phyloP scores from a whole-genome alignment of 176 grass and related monocot species.

The Eleusine indica region DNA sequence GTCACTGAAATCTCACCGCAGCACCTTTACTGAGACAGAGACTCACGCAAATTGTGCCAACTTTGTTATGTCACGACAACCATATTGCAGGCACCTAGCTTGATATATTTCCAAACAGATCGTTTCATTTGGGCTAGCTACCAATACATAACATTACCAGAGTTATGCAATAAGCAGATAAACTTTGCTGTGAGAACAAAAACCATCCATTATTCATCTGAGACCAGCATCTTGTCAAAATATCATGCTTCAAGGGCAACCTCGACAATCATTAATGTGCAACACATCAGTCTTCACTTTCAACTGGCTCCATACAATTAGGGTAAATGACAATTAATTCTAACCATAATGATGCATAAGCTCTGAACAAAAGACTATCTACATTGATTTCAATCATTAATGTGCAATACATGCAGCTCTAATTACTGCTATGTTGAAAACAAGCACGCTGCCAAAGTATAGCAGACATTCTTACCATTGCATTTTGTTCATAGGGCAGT shows the following conservation, averaged over 20 bases:
- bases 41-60: neutral
- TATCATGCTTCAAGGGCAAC: slow-evolving; percentile 7
- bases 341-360: no score
- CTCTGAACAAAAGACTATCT: no score
- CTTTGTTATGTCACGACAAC: neutral
- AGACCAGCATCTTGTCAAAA: neutral
- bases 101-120: neutral
- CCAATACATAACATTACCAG: neutral
- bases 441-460: slow-evolving; percentile 11
- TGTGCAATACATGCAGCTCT: neutral
- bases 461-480: neutral
- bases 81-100: neutral
- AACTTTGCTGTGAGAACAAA: neutral
- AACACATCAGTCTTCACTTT: neutral
- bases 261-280: neutral
- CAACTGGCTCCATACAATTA: neutral
- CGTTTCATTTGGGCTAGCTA: neutral
- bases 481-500: neutral
- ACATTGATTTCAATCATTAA: no score
- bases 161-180: neutral
- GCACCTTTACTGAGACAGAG: neutral
- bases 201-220: slow-evolving; percentile 10
- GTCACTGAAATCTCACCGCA: neutral
- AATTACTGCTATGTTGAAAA: neutral
- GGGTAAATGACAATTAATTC: no score